A percentile compares a stretch with the other conserved stretches of the same genome.
Conservation (phyloP, 768 basidiomycete species). For the Bullera alba region DNA sequence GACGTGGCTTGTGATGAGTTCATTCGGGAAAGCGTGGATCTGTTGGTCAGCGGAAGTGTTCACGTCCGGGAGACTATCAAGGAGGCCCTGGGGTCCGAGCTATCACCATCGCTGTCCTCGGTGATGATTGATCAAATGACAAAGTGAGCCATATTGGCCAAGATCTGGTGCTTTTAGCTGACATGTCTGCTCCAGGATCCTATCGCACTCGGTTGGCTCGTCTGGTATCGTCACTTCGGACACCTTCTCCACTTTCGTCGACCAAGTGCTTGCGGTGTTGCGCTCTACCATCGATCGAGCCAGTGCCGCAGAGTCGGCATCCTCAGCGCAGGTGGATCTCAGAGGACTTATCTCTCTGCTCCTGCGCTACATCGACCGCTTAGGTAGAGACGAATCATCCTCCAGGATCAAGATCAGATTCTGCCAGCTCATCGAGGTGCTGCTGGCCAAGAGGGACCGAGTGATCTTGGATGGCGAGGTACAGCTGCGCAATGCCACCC, state of each 20-base stretch:
- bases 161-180: constrained; percentile 26
- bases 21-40: constrained; percentile 53
- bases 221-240: constrained; percentile 18
- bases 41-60: constrained; percentile 59
- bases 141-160: constrained; percentile 53
- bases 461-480: constrained; percentile 60
- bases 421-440: constrained; percentile 63
- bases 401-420: constrained; percentile 68
- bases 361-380: constrained; percentile 61
- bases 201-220: constrained; percentile 15
- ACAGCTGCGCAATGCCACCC: constrained; percentile 59
- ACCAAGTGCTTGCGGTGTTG: constrained; percentile 65
- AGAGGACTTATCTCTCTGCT: constrained; percentile 50
- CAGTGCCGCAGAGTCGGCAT: constrained; percentile 55
- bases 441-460: constrained; percentile 59
- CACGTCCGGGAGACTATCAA: constrained; percentile 69
- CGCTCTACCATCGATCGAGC: constrained; percentile 72
- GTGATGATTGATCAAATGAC: constrained; percentile 65
- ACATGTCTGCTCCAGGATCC: constrained; percentile 17
- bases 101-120: constrained; percentile 63
- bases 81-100: constrained; percentile 72
- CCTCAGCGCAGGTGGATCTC: constrained; percentile 51
- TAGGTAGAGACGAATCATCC: constrained; percentile 52
- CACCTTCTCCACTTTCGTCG: constrained; percentile 24
- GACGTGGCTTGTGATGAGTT: constrained; percentile 14